These are phyloP conservation scores for Lumnitzera littorea DNA, from an alignment of 345 rosid genomes.

Conservation along the genomic window DNA sequence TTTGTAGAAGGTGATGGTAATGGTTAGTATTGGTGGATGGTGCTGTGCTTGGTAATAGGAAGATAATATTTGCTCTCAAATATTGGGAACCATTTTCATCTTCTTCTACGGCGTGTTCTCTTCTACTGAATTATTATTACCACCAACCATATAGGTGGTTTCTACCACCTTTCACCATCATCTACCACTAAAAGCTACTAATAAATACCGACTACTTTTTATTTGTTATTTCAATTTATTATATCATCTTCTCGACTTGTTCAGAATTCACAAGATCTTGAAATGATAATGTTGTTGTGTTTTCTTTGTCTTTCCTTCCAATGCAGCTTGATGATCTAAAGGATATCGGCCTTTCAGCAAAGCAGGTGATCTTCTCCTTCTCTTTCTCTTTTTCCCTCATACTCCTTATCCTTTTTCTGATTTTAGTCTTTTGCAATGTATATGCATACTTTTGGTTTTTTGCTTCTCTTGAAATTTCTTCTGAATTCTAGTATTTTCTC, in stretches of 20 bases:
- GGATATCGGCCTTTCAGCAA: constrained; percentile 63
- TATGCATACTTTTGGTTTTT: background rate
- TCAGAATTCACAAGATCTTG: background rate
- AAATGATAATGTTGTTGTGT: constrained; percentile 1
- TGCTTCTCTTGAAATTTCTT: background rate
- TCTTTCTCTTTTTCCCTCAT: background rate
- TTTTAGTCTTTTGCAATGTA: background rate
- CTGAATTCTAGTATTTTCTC: background rate
- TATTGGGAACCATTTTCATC: no score
- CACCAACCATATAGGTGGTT: no score
- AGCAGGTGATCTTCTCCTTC: constrained; percentile 37
- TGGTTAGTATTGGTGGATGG: no score
- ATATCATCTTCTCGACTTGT: background rate
- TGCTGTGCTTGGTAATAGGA: no score
- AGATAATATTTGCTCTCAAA: no score
- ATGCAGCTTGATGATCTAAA: constrained; percentile 61
- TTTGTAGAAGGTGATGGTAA: no score
- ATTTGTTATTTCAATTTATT: no score
- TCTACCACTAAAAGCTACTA: no score
- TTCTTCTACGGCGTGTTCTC: no score
- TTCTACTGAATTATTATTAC: no score
- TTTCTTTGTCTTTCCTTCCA: background rate
- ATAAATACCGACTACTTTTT: no score
- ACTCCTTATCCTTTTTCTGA: background rate
- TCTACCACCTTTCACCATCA: no score